Base-by-base conservation (phyloP, 495 filamentous ascomycete genomes). In the Penicillium parvum region DNA sequence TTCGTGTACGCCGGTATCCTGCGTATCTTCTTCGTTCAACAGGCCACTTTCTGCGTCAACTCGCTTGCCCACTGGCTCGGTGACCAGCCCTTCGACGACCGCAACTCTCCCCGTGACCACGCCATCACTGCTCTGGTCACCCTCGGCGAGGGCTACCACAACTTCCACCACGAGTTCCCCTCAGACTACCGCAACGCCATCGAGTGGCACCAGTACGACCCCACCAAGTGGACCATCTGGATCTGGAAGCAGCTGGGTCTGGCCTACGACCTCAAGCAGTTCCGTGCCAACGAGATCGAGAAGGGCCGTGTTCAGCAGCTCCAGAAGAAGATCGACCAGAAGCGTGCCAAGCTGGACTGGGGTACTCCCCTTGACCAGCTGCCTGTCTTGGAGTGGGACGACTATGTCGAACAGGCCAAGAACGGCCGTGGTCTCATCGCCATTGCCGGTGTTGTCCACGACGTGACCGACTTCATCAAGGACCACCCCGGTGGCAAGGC, bases 161-260 rank as follows among this genome's bases (percentile, higher is more conserved):
- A 95, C 75, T 98, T 98, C 82, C 92, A 98, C 75, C 92, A 98
- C 77, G 92, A 98, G 63, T 98, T 98, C 74, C 92, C 92, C 39
- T 94, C 88, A 10, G 92, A 98, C 67, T 96, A 96, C 84, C 88
- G 92, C 63, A 98, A 98, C 66, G 92, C 91, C 38, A 94, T 98
- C 50, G 75, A 96, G 61, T 96, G 90, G 88, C 86, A 85, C 74
- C 92, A 98, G 75, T 98, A 98, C 59, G 92, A 98, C 69, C 92
- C 92, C 15, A 98, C 92, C 66, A 98, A 98, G 77, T 96, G 91
- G 90, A 77, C 69, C 64, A 98, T 98, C 78, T 94, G 86, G 86
- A 60, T 74, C 52, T 90, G 83, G 84, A 96, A 96, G 84, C 81
- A 90, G 71, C 71, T 96, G 23, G 91, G 92, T 37, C 79, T 98